A percentile compares a stretch with the other conserved stretches of the same genome.
phyloP scores from a whole-genome alignment of 192 early-diverging fungal genomes.

The Phlyctochytrium arcticum region DNA sequence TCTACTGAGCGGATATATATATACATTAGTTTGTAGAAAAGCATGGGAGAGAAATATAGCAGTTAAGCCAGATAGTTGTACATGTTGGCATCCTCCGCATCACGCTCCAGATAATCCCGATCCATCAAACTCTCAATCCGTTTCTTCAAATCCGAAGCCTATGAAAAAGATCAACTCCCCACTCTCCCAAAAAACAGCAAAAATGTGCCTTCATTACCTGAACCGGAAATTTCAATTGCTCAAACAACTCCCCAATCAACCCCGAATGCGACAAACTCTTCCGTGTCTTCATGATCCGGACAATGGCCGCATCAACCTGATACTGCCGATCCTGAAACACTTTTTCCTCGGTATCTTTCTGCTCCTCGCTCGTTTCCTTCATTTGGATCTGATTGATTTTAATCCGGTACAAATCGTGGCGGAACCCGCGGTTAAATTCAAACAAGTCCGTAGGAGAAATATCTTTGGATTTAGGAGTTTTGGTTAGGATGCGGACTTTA shows the following conservation, averaged over 20 bases:
- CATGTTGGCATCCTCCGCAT: conserved; percentile 42
- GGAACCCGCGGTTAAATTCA: conserved; percentile 59
- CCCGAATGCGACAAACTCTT: conserved; percentile 78
- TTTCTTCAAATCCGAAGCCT: conserved; percentile 70
- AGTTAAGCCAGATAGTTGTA: conserved; percentile 52
- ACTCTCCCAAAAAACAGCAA: not conserved
- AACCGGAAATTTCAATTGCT: conserved; percentile 75
- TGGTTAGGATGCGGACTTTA: conserved; percentile 37
- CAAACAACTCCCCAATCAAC: conserved; percentile 74
- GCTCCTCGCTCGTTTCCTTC: conserved; percentile 67
- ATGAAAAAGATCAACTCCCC: not conserved
- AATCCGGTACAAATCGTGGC: conserved; percentile 45
- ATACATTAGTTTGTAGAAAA: too few relatives aligned
- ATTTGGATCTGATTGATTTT: conserved; percentile 49
- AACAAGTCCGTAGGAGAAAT: conserved; percentile 45
- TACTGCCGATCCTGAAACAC: conserved; percentile 88
- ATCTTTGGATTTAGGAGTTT: conserved; percentile 27
- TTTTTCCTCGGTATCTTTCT: conserved; percentile 73
- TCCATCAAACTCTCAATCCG: conserved; percentile 94
- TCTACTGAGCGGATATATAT: too few relatives aligned
- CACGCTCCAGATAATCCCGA: conserved; percentile 91
- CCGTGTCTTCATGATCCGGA: conserved; percentile 94
- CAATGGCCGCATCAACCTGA: conserved; percentile 89
- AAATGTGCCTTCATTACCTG: conserved; percentile 44
- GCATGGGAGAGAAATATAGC: too few relatives aligned